Evolutionary conservation across 495 filamentous ascomycete species (phyloP).

Genomic region (Trichoderma orchidacearum): DNA sequence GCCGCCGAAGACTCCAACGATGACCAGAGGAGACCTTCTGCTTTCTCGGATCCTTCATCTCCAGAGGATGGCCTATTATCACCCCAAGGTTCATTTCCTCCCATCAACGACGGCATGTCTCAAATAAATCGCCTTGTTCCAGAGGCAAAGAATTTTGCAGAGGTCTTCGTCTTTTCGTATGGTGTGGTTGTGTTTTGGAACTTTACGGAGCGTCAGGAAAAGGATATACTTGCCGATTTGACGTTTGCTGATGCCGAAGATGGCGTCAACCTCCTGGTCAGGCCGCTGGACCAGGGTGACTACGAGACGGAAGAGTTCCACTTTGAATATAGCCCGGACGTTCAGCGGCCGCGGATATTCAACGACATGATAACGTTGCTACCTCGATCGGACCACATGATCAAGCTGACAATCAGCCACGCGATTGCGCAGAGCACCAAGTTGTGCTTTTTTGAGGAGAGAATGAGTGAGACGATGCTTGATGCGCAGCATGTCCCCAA

Average conservation of each 20-base stretch:
- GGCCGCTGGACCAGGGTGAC: conserved; percentile 66
- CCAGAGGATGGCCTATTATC: conserved; percentile 1
- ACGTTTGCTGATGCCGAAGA: conserved; percentile 64
- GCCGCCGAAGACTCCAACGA: conserved; percentile 7
- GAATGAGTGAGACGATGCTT: conserved; percentile 87
- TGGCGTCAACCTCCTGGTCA: conserved; percentile 48
- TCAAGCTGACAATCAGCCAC: conserved; percentile 92
- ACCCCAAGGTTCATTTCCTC: neutral
- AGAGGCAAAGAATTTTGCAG: conserved; percentile 62
- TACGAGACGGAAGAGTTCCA: conserved; percentile 99
- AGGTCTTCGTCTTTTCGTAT: conserved; percentile 98
- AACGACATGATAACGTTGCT: conserved; percentile 99
- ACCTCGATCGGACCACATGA: conserved; percentile 88
- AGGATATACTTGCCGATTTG: conserved; percentile 88
- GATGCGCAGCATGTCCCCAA: conserved; percentile 87
- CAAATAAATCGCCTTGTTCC: conserved; percentile 40
- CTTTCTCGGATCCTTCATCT: neutral
- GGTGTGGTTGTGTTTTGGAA: conserved; percentile 99
- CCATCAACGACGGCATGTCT: conserved; percentile 11
- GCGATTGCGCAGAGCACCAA: conserved; percentile 97
- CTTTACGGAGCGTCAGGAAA: conserved; percentile 88
- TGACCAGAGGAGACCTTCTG: conserved; percentile 7
- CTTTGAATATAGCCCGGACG: conserved; percentile 84
- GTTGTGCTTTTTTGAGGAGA: conserved; percentile 90
- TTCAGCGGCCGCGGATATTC: conserved; percentile 78